Base-by-base conservation (phyloP, 805 yeast species). In the Wickerhamomyces ciferrii region DNA sequence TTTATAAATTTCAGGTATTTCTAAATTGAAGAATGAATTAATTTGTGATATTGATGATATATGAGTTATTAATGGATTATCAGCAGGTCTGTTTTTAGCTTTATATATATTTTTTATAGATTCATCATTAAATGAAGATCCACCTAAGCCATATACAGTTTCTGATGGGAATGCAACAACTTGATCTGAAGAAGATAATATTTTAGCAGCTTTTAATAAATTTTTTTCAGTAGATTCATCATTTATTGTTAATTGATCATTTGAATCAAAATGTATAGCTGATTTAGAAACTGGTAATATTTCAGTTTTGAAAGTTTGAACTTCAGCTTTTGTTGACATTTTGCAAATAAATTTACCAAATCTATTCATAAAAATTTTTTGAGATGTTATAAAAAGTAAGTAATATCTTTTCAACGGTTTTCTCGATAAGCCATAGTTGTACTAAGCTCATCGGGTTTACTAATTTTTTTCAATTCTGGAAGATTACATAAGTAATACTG, bases 131-230 rank as follows among this genome's bases (percentile, higher is more conserved):
- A 87, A 68, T 0, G 96, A 87, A 3, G 91, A 84, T 1, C 94
- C 99, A 0, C 96, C 99, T 1, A 94, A 72, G 0, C 99, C 99
- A 63, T 94, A 94, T 0, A 94, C 99, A 0, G 99, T 94, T 61
- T 94, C 99, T 0, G 99, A 88, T 2, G 99, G 99, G 57, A 94
- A 91, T 0, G 92, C 98, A 14, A 94, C 90, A 0, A 84, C 89
- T 24, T 80, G 70, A 35, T 74, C 61, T 0, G 83, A 68, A 2
- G 65, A 63, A 17, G 68, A 62, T 5, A 90, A 63, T 5, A 81
- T 65, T 2, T 67, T 55, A 0, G 89, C 82, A 6, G 97, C 97
- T 18, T 65, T 65, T 11, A 63, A 43, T 2, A 90, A 65, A 48
- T 78, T 78, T 11, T 55, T 47, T 48, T 69, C 65, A 0, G 95